Conservation (phyloP, 345 rosid species). For the Sonneratia caseolaris region DNA sequence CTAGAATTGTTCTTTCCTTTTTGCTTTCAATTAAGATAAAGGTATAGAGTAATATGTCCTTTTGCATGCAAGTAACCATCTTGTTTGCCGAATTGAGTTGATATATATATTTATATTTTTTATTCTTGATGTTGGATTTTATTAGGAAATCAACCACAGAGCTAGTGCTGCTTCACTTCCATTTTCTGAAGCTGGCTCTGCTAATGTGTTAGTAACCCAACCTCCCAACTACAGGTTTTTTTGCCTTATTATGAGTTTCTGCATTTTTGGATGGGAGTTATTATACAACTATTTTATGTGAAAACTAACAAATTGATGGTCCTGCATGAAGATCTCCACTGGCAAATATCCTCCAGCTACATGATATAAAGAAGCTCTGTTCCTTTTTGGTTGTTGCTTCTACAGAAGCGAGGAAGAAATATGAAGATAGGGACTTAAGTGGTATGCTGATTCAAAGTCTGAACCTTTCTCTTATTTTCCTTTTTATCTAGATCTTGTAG, state of each 20-base stretch:
- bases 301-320: conserved; percentile 6
- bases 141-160: conserved; percentile 16
- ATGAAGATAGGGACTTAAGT: conserved; percentile 33
- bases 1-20: neutral
- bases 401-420: conserved; percentile 28
- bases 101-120: neutral
- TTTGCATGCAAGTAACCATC: neutral
- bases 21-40: neutral
- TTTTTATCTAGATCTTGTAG: neutral
- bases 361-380: conserved; percentile 47
- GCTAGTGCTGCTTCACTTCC: conserved; percentile 24
- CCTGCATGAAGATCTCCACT: conserved; percentile 45
- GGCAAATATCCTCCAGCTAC: conserved; percentile 40
- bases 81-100: neutral
- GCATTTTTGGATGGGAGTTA: neutral
- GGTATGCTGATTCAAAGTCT: neutral
- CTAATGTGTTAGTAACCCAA: conserved; percentile 24
- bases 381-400: conserved; percentile 46
- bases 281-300: neutral
- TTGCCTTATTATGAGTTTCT: neutral
- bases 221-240: conserved; percentile 41
- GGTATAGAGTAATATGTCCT: neutral
- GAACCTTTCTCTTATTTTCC: neutral
- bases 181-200: conserved; percentile 18
- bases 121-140: neutral